A percentile compares a stretch with the other conserved stretches of the same genome.
Evolutionary conservation across 2,329 filamentous ascomycete species (phyloP).

Genomic region (Pyrenophora teres): DNA sequence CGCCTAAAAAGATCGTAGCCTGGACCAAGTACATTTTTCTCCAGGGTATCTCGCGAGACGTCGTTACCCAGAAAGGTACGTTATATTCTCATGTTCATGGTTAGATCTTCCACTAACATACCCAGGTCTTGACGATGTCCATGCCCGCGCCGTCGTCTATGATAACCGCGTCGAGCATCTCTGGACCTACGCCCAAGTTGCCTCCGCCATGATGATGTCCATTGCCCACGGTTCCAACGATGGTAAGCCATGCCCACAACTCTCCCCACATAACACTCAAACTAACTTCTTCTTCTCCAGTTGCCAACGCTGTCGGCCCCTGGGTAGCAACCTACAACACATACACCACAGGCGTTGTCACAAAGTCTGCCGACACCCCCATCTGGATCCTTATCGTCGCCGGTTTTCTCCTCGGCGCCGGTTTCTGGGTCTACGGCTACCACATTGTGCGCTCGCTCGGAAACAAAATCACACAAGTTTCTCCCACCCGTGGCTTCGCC

Average conservation of each 20-base stretch:
- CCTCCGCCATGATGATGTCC: slow-evolving; percentile 70
- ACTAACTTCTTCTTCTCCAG: slow-evolving; percentile 22
- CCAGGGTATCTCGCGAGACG: slow-evolving; percentile 51
- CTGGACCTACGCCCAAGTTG: slow-evolving; percentile 51
- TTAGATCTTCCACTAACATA: neutral
- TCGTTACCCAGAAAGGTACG: slow-evolving; percentile 31
- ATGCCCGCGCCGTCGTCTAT: slow-evolving; percentile 51
- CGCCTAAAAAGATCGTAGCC: slow-evolving; percentile 42
- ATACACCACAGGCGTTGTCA: slow-evolving; percentile 58
- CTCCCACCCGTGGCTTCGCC: slow-evolving; percentile 58
- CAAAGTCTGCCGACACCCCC: slow-evolving; percentile 57
- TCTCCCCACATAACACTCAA: neutral
- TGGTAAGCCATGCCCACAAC: neutral
- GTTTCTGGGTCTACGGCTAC: slow-evolving; percentile 66
- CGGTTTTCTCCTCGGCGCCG: slow-evolving; percentile 58
- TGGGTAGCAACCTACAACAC: slow-evolving; percentile 67
- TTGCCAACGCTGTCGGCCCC: slow-evolving; percentile 61
- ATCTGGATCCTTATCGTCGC: slow-evolving; percentile 65
- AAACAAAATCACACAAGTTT: slow-evolving; percentile 65
- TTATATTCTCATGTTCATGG: neutral
- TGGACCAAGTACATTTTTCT: slow-evolving; percentile 53
- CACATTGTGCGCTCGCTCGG: slow-evolving; percentile 67
- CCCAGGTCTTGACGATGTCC: slow-evolving; percentile 42
- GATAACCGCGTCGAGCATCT: slow-evolving; percentile 56
- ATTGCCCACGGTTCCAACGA: slow-evolving; percentile 75